These are phyloP conservation scores for Dysphania ambrosioides DNA, from an alignment of 148 eudicot species.

Conservation along the genomic window DNA sequence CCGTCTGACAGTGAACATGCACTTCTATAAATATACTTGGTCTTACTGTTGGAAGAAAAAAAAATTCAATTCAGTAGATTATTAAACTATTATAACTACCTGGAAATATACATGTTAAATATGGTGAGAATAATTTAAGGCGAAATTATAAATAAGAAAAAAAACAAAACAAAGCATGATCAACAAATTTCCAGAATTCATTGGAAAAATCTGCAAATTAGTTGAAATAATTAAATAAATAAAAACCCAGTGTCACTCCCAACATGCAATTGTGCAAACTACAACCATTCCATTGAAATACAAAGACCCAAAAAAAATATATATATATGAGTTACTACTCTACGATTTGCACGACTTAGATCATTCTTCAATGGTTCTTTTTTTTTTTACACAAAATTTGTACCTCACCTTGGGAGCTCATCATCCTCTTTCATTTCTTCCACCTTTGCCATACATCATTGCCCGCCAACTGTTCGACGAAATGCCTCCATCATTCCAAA, in stretches of 20 bases:
- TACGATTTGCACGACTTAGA: slow-evolving; percentile 9
- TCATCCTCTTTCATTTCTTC: neutral
- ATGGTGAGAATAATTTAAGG: neutral
- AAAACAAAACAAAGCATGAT: no score
- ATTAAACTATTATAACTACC: no score
- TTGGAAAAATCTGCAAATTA: slow-evolving; percentile 6
- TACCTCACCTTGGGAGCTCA: slow-evolving; percentile 25
- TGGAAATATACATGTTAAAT: no score
- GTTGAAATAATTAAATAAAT: no score
- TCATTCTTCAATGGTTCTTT: no score
- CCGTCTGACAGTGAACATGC: no score
- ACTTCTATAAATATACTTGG: no score
- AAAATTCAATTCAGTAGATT: no score
- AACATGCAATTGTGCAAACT: slow-evolving; percentile 12
- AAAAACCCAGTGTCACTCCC: neutral
- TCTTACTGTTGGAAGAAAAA: no score
- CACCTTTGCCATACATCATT: neutral
- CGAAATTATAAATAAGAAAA: no score
- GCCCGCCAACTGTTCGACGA: slow-evolving; percentile 27
- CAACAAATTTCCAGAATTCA: slow-evolving; percentile 4
- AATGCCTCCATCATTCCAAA: slow-evolving; percentile 20
- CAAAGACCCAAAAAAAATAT: neutral
- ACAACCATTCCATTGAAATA: neutral
- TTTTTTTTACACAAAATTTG: slow-evolving; percentile 34
- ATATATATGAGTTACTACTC: neutral